Evolutionary conservation across 2,329 filamentous ascomycete species (phyloP), one percentile per base, ranked within the genome.

Genomic region (Pseudogymnoascus pannorum): DNA sequence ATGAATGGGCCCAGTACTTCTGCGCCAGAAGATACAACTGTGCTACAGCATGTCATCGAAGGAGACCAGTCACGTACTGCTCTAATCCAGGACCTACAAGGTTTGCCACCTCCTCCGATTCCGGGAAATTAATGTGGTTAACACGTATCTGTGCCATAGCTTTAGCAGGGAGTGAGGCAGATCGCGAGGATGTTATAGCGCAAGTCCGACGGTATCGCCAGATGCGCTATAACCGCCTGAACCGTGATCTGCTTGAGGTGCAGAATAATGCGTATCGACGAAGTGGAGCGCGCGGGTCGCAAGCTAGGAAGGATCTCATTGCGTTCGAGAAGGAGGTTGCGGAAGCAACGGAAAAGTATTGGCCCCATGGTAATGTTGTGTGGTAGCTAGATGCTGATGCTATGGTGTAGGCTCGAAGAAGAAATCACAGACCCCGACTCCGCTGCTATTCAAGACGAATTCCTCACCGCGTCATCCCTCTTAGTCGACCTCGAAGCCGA

Each of bases 211-310:
- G 85, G 0, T 76, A 88, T 35, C 81, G 89, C 18, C 77, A 77
- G 58, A 73, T 92, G 24, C 81, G 81, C 24, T 81, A 89, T 67
- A 80, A 86, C 64, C 79, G 84, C 20, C 76, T 88, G 36, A 79
- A 83, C 65, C 80, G 82, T 67, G 80, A 83, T 5, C 76, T 92
- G 2, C 89, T 88, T 61, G 80, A 86, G 18, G 81, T 86, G 0
- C 86, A 90, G 68, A 89, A 92, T 66, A 86, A 91, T 69, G 89
- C 90, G 6, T 79, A 84, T 42, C 75, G 91, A 40, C 79, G 89
- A 59, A 93, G 89, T 68, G 91, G 91, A 33, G 82, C 88, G 1
- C 77, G 91, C 42, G 91, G 91, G 0, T 76, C 88, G 70, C 82
- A 87, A 63, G 90, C 90, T 0, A 79, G 90, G n/a, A 93, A 94